phyloP scores from a whole-genome alignment of 1,139 yeast species.

The Magnusiomyces tetraspermus region DNA sequence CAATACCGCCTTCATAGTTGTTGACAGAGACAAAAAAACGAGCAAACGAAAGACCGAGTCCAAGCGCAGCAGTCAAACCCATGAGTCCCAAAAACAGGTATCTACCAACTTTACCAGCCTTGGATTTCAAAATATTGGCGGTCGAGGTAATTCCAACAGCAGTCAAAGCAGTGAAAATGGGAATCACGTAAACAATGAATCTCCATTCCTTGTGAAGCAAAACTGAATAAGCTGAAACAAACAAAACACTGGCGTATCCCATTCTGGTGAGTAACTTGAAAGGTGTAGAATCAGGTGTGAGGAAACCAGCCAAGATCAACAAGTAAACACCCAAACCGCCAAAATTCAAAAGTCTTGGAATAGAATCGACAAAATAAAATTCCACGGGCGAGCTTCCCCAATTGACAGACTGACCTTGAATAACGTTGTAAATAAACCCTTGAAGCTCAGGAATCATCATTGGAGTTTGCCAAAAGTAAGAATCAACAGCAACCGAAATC shows the following conservation, averaged over 20 bases:
- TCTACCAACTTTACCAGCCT: constrained; percentile 2
- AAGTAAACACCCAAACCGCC: constrained; percentile 53
- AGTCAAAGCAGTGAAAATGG: constrained; percentile 56
- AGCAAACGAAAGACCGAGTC: too few relatives aligned
- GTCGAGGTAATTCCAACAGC: constrained; percentile 48
- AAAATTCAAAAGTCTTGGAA: constrained; percentile 40
- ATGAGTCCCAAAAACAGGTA: constrained; percentile 20
- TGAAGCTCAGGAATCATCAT: constrained; percentile 58
- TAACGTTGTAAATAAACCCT: constrained; percentile 63
- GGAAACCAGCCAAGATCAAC: constrained; percentile 38
- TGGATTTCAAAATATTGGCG: constrained; percentile 3
- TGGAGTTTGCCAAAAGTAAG: constrained; percentile 60
- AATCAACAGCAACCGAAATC: constrained; percentile 49
- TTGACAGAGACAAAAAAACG: too few relatives aligned
- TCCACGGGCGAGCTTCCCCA: constrained; percentile 49
- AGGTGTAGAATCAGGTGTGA: background rate
- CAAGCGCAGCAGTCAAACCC: constrained; percentile 28
- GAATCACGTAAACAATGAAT: constrained; percentile 67
- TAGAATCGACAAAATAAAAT: constrained; percentile 31
- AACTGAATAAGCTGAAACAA: constrained; percentile 53
- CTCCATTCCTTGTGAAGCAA: constrained; percentile 97
- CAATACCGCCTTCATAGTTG: too few relatives aligned
- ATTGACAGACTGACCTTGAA: constrained; percentile 55
- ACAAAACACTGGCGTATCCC: constrained; percentile 43
- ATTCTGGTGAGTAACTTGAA: constrained; percentile 22